phyloP scores from a whole-genome alignment of 2,329 filamentous ascomycete species.

The Scorias spongiosa region DNA sequence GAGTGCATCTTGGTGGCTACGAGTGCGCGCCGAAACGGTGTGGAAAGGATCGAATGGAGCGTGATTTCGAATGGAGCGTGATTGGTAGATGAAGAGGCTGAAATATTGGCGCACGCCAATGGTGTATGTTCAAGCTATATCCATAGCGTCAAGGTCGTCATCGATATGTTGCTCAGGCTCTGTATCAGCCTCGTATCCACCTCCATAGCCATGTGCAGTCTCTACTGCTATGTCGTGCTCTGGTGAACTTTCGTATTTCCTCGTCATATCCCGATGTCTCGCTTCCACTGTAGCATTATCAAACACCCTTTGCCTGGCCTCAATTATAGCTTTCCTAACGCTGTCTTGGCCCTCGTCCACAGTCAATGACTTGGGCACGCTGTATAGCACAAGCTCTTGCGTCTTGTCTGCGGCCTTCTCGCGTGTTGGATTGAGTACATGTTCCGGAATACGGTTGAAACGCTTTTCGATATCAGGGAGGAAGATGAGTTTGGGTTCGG shows the following conservation, averaged over 20 bases:
- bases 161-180: slow-evolving; percentile 7
- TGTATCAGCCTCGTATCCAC: slow-evolving; percentile 11
- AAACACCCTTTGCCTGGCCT: slow-evolving; percentile 54
- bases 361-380: slow-evolving; percentile 59
- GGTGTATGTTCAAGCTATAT: slow-evolving; percentile 29
- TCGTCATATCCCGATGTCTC: slow-evolving; percentile 18
- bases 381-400: slow-evolving; percentile 70
- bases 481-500: slow-evolving; percentile 54
- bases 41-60: too few relatives aligned
- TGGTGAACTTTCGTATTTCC: slow-evolving; percentile 12
- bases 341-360: slow-evolving; percentile 57
- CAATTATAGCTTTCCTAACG: slow-evolving; percentile 70
- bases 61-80: too few relatives aligned
- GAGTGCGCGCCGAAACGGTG: too few relatives aligned
- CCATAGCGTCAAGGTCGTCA: slow-evolving; percentile 50
- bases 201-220: slow-evolving; percentile 20
- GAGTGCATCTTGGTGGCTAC: too few relatives aligned
- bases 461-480: slow-evolving; percentile 75
- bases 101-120: too few relatives aligned
- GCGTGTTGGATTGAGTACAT: slow-evolving; percentile 42
- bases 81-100: too few relatives aligned
- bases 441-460: slow-evolving; percentile 53
- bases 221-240: slow-evolving; percentile 10
- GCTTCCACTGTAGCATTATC: slow-evolving; percentile 28
- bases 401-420: slow-evolving; percentile 40